Evolutionary conservation across 768 basidiomycete genomes (phyloP).

Genomic region (Austroboletus eburneus): DNA sequence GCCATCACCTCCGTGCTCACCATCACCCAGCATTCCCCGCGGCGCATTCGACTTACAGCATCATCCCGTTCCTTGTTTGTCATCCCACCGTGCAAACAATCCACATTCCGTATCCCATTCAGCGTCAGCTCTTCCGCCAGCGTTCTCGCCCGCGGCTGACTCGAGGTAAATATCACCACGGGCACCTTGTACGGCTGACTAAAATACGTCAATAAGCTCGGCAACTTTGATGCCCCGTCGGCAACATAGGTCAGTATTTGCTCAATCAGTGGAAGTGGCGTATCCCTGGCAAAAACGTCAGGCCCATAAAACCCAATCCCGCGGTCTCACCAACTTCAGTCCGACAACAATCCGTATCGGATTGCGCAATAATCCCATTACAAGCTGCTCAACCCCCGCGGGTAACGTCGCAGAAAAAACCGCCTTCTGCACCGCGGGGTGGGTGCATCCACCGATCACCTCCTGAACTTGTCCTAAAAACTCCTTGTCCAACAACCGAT

Average conservation of each 20-base stretch:
- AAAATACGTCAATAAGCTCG: slow-evolving; percentile 79
- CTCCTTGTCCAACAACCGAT: slow-evolving; percentile 84
- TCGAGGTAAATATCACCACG: slow-evolving; percentile 84
- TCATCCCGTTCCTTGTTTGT: slow-evolving; percentile 85
- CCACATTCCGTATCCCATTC: slow-evolving; percentile 75
- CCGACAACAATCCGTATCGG: slow-evolving; percentile 96
- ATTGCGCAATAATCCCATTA: slow-evolving; percentile 78
- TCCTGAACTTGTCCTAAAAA: slow-evolving; percentile 89
- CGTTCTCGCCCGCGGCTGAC: slow-evolving; percentile 80
- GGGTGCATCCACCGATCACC: slow-evolving; percentile 72
- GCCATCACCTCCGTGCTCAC: slow-evolving; percentile 97
- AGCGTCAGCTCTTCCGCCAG: slow-evolving; percentile 78
- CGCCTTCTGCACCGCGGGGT: slow-evolving; percentile 70
- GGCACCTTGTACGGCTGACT: slow-evolving; percentile 85
- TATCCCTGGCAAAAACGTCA: slow-evolving; percentile 58
- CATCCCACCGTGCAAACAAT: slow-evolving; percentile 89
- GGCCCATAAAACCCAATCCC: background rate
- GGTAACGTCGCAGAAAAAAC: slow-evolving; percentile 96
- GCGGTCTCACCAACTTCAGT: slow-evolving; percentile 63
- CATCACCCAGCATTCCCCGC: slow-evolving; percentile 91
- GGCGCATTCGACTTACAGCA: slow-evolving; percentile 77
- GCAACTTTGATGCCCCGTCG: slow-evolving; percentile 91
- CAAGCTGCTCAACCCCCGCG: slow-evolving; percentile 79
- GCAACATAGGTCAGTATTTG: slow-evolving; percentile 91
- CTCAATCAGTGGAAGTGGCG: slow-evolving; percentile 84